Conservation (phyloP, 106 monocot species). For the Dioscorea dumetorum region DNA sequence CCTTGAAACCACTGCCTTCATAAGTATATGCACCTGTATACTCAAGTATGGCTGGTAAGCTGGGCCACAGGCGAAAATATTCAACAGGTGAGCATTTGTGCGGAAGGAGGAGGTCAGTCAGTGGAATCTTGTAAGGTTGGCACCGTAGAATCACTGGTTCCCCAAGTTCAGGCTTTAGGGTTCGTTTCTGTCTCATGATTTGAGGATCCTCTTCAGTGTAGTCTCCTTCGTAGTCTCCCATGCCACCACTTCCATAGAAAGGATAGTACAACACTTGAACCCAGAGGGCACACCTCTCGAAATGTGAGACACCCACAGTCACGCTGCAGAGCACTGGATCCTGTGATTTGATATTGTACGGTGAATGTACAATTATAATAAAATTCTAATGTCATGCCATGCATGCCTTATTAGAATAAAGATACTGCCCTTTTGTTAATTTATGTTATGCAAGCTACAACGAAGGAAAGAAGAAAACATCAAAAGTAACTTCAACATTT, state of each 20-base stretch:
- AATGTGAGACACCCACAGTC: conserved; percentile 94
- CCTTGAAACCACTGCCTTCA: conserved; percentile 96
- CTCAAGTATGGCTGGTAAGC: conserved; percentile 88
- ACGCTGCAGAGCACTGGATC: conserved; percentile 94
- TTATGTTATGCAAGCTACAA: too few species aligned
- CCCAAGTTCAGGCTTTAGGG: conserved; percentile 59
- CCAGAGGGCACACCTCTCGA: conserved; percentile 98
- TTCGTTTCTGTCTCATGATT: conserved; percentile 47
- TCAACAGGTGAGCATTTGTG: conserved; percentile 88
- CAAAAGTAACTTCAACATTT: too few species aligned
- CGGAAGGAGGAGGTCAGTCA: conserved; percentile 85
- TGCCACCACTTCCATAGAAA: conserved; percentile 59
- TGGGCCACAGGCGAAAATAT: conserved; percentile 94
- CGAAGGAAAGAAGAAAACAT: too few species aligned
- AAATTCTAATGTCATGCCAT: too few species aligned
- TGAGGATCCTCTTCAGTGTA: conserved; percentile 75
- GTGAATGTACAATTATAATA: not conserved
- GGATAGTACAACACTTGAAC: conserved; percentile 97
- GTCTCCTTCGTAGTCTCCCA: conserved; percentile 61
- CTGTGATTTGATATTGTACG: conserved; percentile 20
- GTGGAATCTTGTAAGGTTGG: conserved; percentile 89
- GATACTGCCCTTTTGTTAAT: too few species aligned
- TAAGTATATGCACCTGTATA: conserved; percentile 88
- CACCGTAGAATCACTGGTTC: conserved; percentile 90
- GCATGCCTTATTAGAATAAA: too few species aligned